Percentiles rank a stretch among this genome's conserved stretches.
phyloP scores from a whole-genome alignment of 2,329 filamentous ascomycete genomes.

The Verticillium nubilum region DNA sequence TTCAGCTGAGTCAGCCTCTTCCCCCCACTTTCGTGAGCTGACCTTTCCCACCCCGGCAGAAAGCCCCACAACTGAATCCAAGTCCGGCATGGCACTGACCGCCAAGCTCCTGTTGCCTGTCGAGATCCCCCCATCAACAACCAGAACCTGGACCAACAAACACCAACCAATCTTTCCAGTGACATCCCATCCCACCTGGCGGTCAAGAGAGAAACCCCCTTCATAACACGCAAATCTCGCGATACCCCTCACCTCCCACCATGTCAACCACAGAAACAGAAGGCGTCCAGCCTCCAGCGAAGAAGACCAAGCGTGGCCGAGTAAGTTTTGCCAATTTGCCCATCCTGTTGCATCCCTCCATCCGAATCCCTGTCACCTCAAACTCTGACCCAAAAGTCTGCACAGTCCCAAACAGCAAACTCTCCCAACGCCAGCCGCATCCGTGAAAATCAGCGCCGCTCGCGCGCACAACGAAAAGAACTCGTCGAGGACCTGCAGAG shows the following conservation, averaged over 20 bases:
- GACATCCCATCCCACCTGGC: not conserved
- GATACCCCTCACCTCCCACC: not conserved
- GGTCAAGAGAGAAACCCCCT: not conserved
- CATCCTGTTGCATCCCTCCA: not conserved
- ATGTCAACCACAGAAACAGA: not conserved
- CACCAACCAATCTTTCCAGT: not conserved
- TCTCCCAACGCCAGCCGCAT: conserved; percentile 23
- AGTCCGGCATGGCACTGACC: not conserved
- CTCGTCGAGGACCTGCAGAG: conserved; percentile 42
- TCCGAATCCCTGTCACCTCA: not conserved
- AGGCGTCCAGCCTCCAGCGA: conserved; percentile 7
- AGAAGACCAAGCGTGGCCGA: conserved; percentile 12
- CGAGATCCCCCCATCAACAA: not conserved
- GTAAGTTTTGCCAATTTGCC: conserved; percentile 3
- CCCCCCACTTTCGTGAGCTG: not conserved
- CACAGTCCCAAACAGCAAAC: not conserved
- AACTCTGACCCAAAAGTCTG: not conserved
- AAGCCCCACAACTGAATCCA: not conserved
- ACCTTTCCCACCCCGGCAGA: not conserved
- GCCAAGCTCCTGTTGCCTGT: not conserved
- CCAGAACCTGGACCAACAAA: not conserved
- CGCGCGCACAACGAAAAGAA: conserved; percentile 44
- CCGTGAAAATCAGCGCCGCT: conserved; percentile 49
- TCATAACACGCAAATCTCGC: not conserved
- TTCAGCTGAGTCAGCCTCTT: not conserved